phyloP scores from a whole-genome alignment of 768 basidiomycete species.

The Trametes punicea region DNA sequence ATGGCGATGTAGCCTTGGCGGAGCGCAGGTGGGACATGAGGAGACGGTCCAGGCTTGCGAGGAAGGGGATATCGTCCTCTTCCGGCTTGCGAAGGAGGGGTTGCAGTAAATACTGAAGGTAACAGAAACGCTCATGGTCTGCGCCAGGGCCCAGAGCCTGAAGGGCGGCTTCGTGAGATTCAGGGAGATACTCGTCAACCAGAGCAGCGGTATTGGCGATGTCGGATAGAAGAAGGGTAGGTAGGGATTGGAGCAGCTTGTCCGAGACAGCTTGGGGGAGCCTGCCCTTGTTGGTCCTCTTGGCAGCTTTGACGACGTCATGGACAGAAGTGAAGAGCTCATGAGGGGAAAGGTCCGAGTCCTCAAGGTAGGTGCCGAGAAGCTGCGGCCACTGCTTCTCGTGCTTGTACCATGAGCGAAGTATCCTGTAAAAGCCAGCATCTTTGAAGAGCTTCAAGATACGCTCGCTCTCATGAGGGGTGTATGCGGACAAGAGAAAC shows the following conservation, averaged over 20 bases:
- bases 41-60: slow-evolving; percentile 33
- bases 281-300: slow-evolving; percentile 43
- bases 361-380: slow-evolving; percentile 69
- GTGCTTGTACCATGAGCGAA: slow-evolving; percentile 75
- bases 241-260: slow-evolving; percentile 57
- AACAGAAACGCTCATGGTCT: slow-evolving; percentile 62
- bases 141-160: slow-evolving; percentile 41
- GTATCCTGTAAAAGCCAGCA: slow-evolving; percentile 89
- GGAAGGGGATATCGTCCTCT: slow-evolving; percentile 38
- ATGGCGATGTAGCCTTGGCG: slow-evolving; percentile 66
- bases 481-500: slow-evolving; percentile 88
- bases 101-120: slow-evolving; percentile 67
- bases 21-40: slow-evolving; percentile 46
- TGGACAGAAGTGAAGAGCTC: slow-evolving; percentile 69
- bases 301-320: slow-evolving; percentile 51
- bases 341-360: slow-evolving; percentile 54
- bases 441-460: slow-evolving; percentile 67
- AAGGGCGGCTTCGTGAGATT: slow-evolving; percentile 64
- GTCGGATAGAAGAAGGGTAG: slow-evolving; percentile 57
- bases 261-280: slow-evolving; percentile 54
- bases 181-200: slow-evolving; percentile 65
- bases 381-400: slow-evolving; percentile 76
- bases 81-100: slow-evolving; percentile 43
- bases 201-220: slow-evolving; percentile 68
- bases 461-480: slow-evolving; percentile 71